phyloP scores from a whole-genome alignment of 257 asterid genomes.

The Agastache rugosa region DNA sequence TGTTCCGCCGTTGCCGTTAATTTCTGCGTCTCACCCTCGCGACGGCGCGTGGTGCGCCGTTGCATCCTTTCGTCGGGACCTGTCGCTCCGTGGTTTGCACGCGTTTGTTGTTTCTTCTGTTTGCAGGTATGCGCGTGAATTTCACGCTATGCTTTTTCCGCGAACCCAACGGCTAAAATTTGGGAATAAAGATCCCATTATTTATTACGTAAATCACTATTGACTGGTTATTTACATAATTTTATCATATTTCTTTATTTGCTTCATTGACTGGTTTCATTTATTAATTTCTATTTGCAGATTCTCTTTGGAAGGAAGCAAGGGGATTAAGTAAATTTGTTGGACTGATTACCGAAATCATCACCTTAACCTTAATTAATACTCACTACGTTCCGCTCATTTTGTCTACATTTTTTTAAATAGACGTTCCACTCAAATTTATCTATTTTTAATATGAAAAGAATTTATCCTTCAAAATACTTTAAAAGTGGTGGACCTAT shows the following conservation, averaged over 20 bases:
- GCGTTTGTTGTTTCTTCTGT: constrained; percentile 15
- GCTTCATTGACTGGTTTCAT: neutral
- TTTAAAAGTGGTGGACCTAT: no score
- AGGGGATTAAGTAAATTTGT: neutral
- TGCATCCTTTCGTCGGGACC: neutral
- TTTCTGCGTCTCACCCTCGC: constrained; percentile 19
- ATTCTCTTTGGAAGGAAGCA: constrained; percentile 22
- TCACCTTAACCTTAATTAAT: no score
- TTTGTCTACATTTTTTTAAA: no score
- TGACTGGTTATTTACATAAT: neutral
- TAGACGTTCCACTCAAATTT: no score
- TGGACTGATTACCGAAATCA: no score
- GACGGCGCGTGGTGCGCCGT: constrained; percentile 18
- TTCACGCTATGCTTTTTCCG: neutral
- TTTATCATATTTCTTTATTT: neutral
- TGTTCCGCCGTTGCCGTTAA: neutral
- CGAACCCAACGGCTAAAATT: neutral
- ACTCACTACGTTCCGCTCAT: no score
- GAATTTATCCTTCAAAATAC: no score
- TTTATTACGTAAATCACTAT: neutral
- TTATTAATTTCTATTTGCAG: constrained; percentile 23
- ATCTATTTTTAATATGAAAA: no score
- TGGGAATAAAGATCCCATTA: neutral
- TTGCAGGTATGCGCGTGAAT: constrained; percentile 29
- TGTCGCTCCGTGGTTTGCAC: constrained; percentile 33